These are phyloP conservation scores for Leishmania tarentolae DNA, from an alignment of 208 protist species.

Conservation along the genomic window DNA sequence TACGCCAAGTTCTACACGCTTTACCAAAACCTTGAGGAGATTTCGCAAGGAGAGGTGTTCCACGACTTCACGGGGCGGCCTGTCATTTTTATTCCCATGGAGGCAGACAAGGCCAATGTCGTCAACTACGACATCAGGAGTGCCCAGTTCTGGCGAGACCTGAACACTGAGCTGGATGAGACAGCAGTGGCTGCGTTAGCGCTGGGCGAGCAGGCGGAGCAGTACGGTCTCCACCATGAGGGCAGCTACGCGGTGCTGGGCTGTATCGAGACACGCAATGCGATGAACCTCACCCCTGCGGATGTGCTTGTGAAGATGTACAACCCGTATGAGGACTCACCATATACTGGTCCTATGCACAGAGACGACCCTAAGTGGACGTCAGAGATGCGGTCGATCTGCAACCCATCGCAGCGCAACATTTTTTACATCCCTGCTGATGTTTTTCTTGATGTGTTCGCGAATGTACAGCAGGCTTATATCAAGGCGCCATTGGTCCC, in stretches of 20 bases:
- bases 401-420: slow-evolving; percentile 43
- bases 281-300: slow-evolving; percentile 38
- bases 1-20: slow-evolving; percentile 87
- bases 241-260: slow-evolving; percentile 68
- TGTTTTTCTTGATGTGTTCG: slow-evolving; percentile 54
- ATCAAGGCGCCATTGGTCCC: slow-evolving; percentile 40
- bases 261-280: slow-evolving; percentile 44
- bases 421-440: slow-evolving; percentile 72
- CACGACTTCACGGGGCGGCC: slow-evolving; percentile 67
- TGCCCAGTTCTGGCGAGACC: slow-evolving; percentile 57
- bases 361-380: slow-evolving; percentile 55
- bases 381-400: slow-evolving; percentile 38
- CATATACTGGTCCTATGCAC: slow-evolving; percentile 74
- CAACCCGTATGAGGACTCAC: slow-evolving; percentile 65
- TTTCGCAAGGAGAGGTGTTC: slow-evolving; percentile 49
- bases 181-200: slow-evolving; percentile 56
- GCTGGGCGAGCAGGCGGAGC: slow-evolving; percentile 39
- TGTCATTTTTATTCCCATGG: slow-evolving; percentile 51
- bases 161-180: slow-evolving; percentile 40
- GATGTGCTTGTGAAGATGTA: slow-evolving; percentile 76
- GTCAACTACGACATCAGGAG: slow-evolving; percentile 61
- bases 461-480: slow-evolving; percentile 49
- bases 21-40: slow-evolving; percentile 64
- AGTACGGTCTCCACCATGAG: slow-evolving; percentile 55
- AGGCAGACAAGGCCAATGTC: slow-evolving; percentile 39